These are phyloP conservation scores for Fraxinus ornus DNA, from an alignment of 305 asterid species.

Conservation along the genomic window DNA sequence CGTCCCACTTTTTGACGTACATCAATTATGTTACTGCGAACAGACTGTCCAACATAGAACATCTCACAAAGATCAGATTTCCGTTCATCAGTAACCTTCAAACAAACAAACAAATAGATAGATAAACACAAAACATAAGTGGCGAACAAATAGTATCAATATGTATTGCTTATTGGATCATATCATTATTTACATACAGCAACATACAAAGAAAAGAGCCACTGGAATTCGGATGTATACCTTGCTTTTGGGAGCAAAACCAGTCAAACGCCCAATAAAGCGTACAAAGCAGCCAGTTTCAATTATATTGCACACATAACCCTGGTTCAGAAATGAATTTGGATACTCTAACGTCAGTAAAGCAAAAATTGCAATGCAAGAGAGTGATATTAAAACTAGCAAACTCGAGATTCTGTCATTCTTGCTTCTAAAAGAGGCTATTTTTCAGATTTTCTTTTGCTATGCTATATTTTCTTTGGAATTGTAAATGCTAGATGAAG, in stretches of 20 bases:
- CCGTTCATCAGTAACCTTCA: conserved; percentile 84
- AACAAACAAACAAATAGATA: conserved; percentile 25
- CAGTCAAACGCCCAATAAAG: conserved; percentile 86
- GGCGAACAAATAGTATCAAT: not conserved
- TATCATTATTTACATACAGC: not conserved
- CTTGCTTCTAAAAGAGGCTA: not conserved
- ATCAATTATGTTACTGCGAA: conserved; percentile 76
- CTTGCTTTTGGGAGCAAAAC: conserved; percentile 93
- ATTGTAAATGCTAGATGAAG: conserved; percentile 5
- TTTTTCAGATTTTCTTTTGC: conserved; percentile 3
- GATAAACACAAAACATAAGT: not conserved
- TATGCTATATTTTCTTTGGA: not conserved
- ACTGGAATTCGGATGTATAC: conserved; percentile 32
- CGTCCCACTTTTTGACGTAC: conserved; percentile 41
- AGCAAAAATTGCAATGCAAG: not conserved
- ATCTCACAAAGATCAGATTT: conserved; percentile 64
- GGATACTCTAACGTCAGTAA: not conserved
- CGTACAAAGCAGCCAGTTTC: conserved; percentile 95
- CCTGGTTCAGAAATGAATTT: conserved; percentile 53
- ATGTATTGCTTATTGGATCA: conserved; percentile 8
- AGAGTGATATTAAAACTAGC: conserved; percentile 9
- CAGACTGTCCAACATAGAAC: conserved; percentile 85
- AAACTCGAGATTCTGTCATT: not conserved
- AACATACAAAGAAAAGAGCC: conserved; percentile 2
- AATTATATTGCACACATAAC: conserved; percentile 83